Conservation (phyloP, 139 green algal genomes). For the Zygnema cylindricum region DNA sequence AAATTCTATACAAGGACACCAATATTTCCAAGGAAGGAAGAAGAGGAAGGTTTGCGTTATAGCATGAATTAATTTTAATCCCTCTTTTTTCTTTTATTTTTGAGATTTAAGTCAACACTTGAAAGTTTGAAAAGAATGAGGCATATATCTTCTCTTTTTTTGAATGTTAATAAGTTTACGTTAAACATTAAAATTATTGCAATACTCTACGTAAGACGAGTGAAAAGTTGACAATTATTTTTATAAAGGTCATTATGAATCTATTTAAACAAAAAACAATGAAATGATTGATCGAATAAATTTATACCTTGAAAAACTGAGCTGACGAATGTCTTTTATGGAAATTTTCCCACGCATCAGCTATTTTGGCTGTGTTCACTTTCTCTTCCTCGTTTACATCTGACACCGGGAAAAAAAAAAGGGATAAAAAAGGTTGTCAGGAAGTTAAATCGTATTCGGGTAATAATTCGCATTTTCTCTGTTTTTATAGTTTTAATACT, state of each 20-base stretch:
- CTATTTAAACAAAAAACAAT: background rate
- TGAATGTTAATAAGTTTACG: no score
- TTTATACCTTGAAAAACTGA: slow-evolving; percentile 15
- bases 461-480: background rate
- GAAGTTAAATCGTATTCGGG: background rate
- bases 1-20: no score
- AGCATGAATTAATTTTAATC: no score
- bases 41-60: no score
- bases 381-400: background rate
- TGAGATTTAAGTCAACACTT: no score
- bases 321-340: background rate
- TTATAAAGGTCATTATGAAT: background rate
- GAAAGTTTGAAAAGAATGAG: no score
- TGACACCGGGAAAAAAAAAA: background rate
- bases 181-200: no score
- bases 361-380: background rate
- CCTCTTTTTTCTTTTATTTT: no score
- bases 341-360: background rate
- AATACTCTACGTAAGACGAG: no score
- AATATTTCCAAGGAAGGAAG: no score
- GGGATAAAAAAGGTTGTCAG: background rate
- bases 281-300: background rate
- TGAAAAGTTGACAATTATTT: background rate
- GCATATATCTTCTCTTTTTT: background rate
- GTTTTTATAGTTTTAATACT: background rate